These are phyloP conservation scores for Diplogelasinospora grovesii DNA, from an alignment of 495 filamentous ascomycete genomes.

Conservation along the genomic window DNA sequence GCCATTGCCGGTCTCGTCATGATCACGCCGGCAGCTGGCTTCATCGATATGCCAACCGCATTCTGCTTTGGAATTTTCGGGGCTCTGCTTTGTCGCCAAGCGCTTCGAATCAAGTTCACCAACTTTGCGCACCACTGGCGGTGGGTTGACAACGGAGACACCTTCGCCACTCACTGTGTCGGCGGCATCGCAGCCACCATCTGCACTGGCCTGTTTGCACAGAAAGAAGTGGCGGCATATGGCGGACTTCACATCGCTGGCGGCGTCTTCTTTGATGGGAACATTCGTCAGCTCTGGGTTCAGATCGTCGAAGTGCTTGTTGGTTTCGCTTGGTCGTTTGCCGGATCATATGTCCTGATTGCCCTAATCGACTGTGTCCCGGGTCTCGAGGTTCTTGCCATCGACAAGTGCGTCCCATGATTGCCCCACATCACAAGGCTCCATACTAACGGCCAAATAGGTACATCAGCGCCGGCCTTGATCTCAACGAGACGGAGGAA, in stretches of 20 bases:
- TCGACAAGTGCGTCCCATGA: conserved; percentile 18
- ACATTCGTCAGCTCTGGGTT: conserved; percentile 17
- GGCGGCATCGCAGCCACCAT: conserved; percentile 73
- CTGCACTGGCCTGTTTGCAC: conserved; percentile 69
- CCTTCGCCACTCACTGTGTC: conserved; percentile 72
- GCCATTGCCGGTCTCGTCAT: conserved; percentile 80
- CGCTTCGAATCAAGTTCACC: conserved; percentile 80
- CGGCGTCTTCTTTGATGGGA: conserved; percentile 20
- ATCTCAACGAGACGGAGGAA: conserved; percentile 23
- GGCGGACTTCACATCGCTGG: conserved; percentile 20
- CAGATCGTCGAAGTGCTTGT: conserved; percentile 22
- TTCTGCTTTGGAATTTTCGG: conserved; percentile 76
- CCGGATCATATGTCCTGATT: conserved; percentile 19
- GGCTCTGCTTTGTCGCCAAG: conserved; percentile 83
- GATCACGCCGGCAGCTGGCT: conserved; percentile 75
- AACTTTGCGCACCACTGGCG: conserved; percentile 32
- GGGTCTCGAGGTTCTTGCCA: conserved; percentile 21
- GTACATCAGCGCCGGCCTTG: conserved; percentile 21
- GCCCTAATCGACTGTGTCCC: conserved; percentile 24
- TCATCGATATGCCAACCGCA: conserved; percentile 78
- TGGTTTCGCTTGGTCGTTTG: conserved; percentile 22
- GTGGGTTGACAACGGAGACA: conserved; percentile 70
- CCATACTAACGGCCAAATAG: conserved; percentile 11
- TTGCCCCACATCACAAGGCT: neutral
- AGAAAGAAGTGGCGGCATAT: conserved; percentile 22